phyloP scores from a whole-genome alignment of 257 asterid genomes.

The Petunia axillaris region DNA sequence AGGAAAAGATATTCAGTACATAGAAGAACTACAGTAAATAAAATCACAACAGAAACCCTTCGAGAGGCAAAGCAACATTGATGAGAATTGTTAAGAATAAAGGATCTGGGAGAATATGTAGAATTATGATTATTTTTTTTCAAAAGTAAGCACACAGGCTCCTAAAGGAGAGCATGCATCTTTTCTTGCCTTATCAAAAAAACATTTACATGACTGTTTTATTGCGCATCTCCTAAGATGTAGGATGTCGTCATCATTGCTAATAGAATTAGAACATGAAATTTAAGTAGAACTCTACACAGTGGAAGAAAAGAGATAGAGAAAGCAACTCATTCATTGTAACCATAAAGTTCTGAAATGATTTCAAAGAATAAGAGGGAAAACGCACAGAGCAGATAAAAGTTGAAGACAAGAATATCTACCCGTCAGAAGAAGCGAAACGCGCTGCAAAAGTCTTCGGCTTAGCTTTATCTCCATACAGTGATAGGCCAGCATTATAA shows the following conservation, averaged over 20 bases:
- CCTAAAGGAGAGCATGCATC: conserved; percentile 2
- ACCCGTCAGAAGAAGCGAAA: conserved; percentile 92
- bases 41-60: neutral
- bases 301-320: neutral
- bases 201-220: neutral
- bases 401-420: conserved; percentile 32
- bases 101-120: neutral
- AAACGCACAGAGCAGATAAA: neutral
- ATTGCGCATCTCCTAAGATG: neutral
- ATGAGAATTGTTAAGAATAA: neutral
- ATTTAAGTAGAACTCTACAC: neutral
- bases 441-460: conserved; percentile 92
- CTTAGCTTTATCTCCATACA: conserved; percentile 93
- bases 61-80: conserved; percentile 1
- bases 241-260: neutral
- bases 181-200: neutral
- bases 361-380: neutral
- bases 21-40: neutral
- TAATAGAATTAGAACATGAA: neutral
- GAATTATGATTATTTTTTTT: neutral
- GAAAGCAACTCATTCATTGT: neutral
- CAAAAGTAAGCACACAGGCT: neutral
- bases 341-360: conserved; percentile 1
- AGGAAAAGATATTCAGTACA: conserved; percentile 7
- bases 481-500: conserved; percentile 78